These are phyloP conservation scores for Colletotrichum liriopes DNA, from an alignment of 2,329 filamentous ascomycete genomes.

Conservation along the genomic window DNA sequence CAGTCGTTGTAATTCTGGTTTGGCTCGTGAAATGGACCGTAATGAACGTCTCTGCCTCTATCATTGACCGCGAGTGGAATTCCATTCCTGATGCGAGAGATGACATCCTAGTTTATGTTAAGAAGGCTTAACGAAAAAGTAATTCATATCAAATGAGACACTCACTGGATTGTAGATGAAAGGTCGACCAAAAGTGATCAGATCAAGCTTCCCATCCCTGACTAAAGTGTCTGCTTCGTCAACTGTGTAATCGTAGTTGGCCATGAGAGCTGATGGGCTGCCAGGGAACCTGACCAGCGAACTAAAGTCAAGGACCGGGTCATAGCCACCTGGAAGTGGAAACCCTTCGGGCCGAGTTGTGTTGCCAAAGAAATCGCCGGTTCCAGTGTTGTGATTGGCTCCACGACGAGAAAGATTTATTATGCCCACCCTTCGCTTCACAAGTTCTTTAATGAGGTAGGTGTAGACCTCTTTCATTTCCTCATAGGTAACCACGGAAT, in stretches of 20 bases:
- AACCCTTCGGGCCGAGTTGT: neutral
- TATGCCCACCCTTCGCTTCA: slow-evolving; percentile 63
- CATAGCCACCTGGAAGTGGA: slow-evolving; percentile 7
- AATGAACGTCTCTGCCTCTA: slow-evolving; percentile 1
- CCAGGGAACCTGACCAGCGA: slow-evolving; percentile 17
- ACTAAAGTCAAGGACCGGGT: slow-evolving; percentile 30
- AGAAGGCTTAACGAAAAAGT: neutral
- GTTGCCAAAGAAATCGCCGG: neutral
- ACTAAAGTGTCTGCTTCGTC: slow-evolving; percentile 27
- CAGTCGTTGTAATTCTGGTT: slow-evolving; percentile 20
- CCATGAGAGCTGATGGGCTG: slow-evolving; percentile 20
- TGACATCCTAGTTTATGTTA: neutral
- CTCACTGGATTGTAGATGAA: slow-evolving; percentile 39
- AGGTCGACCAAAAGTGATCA: slow-evolving; percentile 25
- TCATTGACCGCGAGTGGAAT: slow-evolving; percentile 4
- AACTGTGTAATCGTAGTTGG: slow-evolving; percentile 28
- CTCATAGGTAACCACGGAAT: slow-evolving; percentile 50
- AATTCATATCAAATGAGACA: neutral
- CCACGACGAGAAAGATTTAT: slow-evolving; percentile 56
- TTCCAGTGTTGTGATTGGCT: neutral
- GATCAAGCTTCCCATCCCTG: slow-evolving; percentile 15
- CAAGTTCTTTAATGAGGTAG: slow-evolving; percentile 62
- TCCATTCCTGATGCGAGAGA: slow-evolving; percentile 2
- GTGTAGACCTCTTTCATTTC: slow-evolving; percentile 53
- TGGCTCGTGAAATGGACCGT: neutral